Base-by-base conservation (phyloP, 352 stramenopile species). In the Peronospora farinosa region DNA sequence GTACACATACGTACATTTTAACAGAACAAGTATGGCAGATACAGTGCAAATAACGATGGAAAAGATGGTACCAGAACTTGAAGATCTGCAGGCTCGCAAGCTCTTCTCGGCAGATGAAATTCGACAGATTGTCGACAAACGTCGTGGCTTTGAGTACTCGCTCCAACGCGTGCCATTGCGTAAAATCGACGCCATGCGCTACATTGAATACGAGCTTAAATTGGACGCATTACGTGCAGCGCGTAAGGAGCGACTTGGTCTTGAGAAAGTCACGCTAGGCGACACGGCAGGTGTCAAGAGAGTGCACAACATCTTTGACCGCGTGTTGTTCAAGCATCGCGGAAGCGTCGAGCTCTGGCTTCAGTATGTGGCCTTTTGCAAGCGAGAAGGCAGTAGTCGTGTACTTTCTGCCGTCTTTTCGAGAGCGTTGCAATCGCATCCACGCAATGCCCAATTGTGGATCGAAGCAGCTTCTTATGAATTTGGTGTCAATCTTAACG, bases 121-220 rank as follows among this genome's bases (percentile, higher is more conserved):
- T 49, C 77, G 85, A 16, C 82, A 95, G 60, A 95, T 97, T 51
- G 86, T 96, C 28, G 79, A 88, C 51, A 81, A 79, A 41, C 83
- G 90, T 9, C 74, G 86, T 17, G 79, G 94, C 44, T 97, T 96
- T 54, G 90, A 97, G 79, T 97, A 97, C 72, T 70, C 84, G 60
- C 80, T 97, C 56, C 76, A 87, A 53, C 85, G 89, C 39, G 69
- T 90, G 43, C 83, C 89, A 31, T 53, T 95, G 57, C 85, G 86
- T 57, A 95, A 94, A 65, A 86, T 95, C 46, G 90, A 97, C 65
- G 94, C 69, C 19, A 79, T 97, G 65, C 86, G 89, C 32, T 97
- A 97, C 69, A 89, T 96, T 41, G 86, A 96, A 65, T 96, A 97
- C 71, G 90, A 97, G 63, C 62, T 97, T 19, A 94, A 95, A 59